Conservation (phyloP, 306 rosid genomes). For the Citrullus mucosospermus region DNA sequence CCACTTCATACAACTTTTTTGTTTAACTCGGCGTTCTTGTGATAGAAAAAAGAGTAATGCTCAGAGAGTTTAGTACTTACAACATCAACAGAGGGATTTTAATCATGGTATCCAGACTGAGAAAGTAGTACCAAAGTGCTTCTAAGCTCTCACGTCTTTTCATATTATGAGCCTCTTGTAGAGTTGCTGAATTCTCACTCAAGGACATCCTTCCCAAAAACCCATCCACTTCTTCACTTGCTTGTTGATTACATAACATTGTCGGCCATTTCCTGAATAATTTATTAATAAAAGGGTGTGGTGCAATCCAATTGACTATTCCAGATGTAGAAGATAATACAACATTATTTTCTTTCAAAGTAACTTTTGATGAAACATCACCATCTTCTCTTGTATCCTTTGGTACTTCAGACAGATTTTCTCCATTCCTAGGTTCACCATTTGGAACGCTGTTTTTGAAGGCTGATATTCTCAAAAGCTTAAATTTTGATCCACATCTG, state of each 20-base stretch:
- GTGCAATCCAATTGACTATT: conserved; percentile 26
- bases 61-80: conserved; percentile 37
- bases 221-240: conserved; percentile 31
- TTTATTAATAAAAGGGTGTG: conserved; percentile 39
- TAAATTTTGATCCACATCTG: conserved; percentile 35
- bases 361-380: conserved; percentile 26
- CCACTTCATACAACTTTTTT: neutral
- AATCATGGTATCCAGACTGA: conserved; percentile 42
- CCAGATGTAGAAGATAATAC: conserved; percentile 46
- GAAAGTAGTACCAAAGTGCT: conserved; percentile 35
- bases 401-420: too few relatives aligned
- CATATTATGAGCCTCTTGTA: conserved; percentile 17
- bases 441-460: conserved; percentile 64
- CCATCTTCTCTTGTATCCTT: conserved; percentile 41
- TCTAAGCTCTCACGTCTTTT: conserved; percentile 27
- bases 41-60: neutral
- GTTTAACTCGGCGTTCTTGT: neutral
- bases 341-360: conserved; percentile 36
- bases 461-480: conserved; percentile 44
- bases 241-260: conserved; percentile 37
- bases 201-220: conserved; percentile 32
- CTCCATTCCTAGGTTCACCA: too few relatives aligned
- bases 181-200: conserved; percentile 20
- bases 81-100: conserved; percentile 62
- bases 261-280: conserved; percentile 52